Base-by-base conservation (phyloP, 2,329 filamentous ascomycete species). In the Penicillium sp. region DNA sequence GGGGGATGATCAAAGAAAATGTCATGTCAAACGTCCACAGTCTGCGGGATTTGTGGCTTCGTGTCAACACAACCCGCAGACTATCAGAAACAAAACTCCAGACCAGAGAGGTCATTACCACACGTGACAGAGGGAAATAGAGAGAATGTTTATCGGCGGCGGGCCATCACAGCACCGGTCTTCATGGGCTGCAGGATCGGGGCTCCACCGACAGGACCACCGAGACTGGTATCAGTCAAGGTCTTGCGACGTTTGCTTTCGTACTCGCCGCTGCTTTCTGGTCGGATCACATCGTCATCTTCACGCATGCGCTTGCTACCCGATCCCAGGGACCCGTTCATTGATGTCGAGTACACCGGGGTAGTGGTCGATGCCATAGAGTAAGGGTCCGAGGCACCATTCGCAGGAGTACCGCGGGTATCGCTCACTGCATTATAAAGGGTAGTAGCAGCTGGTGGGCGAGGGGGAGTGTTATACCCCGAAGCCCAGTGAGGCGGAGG, bases 341-440 rank as follows among this genome's bases (percentile, higher is more conserved):
- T 78, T 51, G 86, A 85, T 5, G 82, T 75, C 13, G 84, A 61
- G 45, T 74, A 74, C 7, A 62, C 63, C 0, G 70, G 52, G 3
- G 67, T 78, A 59, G 92, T 90, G 61, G 89, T 86, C 4, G 81
- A 75, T 20, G 88, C 80, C 13, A 85, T 80, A 27, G 84, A 82
- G 68, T 95, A 95, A 6, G 86, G 83, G 60, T 95, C 90, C 43
- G 81, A 81, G 17, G 81, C 73, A 24, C 87, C 87, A 60, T 90
- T 90, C 15, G 82, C 77, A 9, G 84, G 72, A 24, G 79, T 75
- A 41, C 78, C 84, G 21, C 90, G 84, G 53, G 90, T 88, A 68
- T 90, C 91, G 69, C 88, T 92, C 77, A 96, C 91, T 56, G 95
- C 88, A 71, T 86, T 95, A 80, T 96, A 96, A 44, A 96, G 78